Base-by-base conservation (phyloP, 169 alveolate species). In the Eimeria brunetti region DNA sequence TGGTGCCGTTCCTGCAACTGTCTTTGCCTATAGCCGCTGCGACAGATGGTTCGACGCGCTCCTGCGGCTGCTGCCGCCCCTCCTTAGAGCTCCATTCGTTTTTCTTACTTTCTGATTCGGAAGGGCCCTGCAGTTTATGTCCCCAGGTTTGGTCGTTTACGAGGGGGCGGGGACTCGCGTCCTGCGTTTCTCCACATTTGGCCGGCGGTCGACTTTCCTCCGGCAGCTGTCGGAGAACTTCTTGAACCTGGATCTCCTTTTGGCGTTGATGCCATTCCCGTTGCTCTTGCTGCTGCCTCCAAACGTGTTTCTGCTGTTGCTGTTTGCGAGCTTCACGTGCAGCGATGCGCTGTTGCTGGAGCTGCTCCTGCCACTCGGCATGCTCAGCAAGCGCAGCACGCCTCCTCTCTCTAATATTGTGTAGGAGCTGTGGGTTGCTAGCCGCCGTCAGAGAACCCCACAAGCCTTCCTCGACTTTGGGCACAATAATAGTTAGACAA, bases 311-410 rank as follows among this genome's bases (percentile, higher is more conserved):
- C n/a, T 86, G 92, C 81, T 86, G 92, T 22, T 58, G 53, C 51
- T 86, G 81, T 44, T 44, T 86, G 60, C 78, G 92, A 11, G 81
- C 81, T 12, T 86, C 76, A 27, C 92, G 78, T 51, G 83, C 80
- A 86, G 81, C 83, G 24, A 38, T 30, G 64, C 92, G 92, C 92
- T 27, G 58, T 9, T 41, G 58, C 38, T 86, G 78, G 62, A 62
- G 44, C 64, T 86, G 92, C 53, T 86, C 81, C 83, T 86, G 92
- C 92, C 92, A 86, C 18, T 86, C 67, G 92, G 92, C 46, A 30
- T 86, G 62, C 60, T 33, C 92, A 38, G 92, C 92, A 62, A 86
- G 41, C 27, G 92, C 64, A 27, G 22, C 8, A 6, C 62, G 44
- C 62, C 92, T 58, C 1, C 92, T 81, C 81, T 86, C 81, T 64